A percentile compares a stretch with the other conserved stretches of the same genome.
phyloP scores from a whole-genome alignment of 345 rosid species.

The Citrus inodora region DNA sequence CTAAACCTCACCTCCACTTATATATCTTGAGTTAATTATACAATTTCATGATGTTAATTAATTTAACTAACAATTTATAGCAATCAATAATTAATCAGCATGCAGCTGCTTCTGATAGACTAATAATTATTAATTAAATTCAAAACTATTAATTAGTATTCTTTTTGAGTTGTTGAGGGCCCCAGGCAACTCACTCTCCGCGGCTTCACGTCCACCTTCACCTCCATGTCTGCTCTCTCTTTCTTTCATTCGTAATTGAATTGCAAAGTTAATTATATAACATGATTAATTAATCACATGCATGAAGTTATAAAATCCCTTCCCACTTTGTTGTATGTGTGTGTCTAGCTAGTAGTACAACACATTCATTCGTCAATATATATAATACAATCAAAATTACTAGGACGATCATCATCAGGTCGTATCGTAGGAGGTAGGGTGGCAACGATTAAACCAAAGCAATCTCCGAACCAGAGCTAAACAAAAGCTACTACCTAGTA shows the following conservation, averaged over 20 bases:
- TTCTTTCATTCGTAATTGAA: background rate
- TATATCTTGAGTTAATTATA: background rate
- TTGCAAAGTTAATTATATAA: background rate
- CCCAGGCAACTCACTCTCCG: slow-evolving; percentile 12
- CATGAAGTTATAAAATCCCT: background rate
- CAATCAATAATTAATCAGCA: no score
- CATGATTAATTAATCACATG: background rate
- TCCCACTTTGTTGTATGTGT: background rate
- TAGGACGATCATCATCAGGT: no score
- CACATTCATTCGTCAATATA: background rate
- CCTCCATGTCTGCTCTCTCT: background rate
- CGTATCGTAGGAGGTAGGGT: no score
- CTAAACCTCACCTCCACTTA: no score
- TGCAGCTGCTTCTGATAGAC: no score
- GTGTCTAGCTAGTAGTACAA: background rate
- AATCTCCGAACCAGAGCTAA: background rate
- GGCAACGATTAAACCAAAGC: background rate
- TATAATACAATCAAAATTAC: no score
- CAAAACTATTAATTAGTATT: no score
- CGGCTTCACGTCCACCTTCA: slow-evolving; percentile 18
- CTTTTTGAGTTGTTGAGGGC: background rate
- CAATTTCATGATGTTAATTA: background rate
- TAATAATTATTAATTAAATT: no score
- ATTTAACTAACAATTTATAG: no score
- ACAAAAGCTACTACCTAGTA: background rate